Conservation (phyloP, 305 asterid species). For the Fraxinus nigra region DNA sequence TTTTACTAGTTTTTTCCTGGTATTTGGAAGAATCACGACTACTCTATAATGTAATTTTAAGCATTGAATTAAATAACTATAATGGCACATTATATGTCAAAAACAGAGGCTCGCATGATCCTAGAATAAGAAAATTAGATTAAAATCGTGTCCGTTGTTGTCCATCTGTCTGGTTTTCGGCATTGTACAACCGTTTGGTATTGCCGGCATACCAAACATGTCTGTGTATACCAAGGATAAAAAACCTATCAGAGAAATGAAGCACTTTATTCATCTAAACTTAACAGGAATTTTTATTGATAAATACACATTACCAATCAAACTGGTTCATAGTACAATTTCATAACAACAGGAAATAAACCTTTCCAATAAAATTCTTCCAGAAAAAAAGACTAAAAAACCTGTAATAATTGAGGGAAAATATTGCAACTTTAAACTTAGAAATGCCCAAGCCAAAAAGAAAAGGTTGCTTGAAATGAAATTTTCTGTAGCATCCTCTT, state of each 20-base stretch:
- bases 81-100: neutral
- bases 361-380: neutral
- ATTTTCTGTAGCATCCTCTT: constrained; percentile 1
- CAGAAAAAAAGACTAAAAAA: neutral
- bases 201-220: neutral
- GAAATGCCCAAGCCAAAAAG: neutral
- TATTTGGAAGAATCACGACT: neutral
- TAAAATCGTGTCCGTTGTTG: neutral
- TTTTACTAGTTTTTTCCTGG: neutral
- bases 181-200: neutral
- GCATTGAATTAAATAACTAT: neutral
- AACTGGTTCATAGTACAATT: neutral
- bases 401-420: neutral
- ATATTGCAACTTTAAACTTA: neutral
- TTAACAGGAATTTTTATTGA: neutral
- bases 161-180: neutral
- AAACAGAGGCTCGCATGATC: neutral
- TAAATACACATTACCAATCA: neutral
- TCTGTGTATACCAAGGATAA: neutral
- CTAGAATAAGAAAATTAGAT: neutral
- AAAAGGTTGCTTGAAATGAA: neutral
- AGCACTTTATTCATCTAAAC: neutral
- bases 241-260: neutral
- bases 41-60: neutral
- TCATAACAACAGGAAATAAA: neutral